These are phyloP conservation scores for Rhytidiadelphus loreus DNA, from an alignment of 225 moss, liverwort and hornwort genomes.

Conservation along the genomic window DNA sequence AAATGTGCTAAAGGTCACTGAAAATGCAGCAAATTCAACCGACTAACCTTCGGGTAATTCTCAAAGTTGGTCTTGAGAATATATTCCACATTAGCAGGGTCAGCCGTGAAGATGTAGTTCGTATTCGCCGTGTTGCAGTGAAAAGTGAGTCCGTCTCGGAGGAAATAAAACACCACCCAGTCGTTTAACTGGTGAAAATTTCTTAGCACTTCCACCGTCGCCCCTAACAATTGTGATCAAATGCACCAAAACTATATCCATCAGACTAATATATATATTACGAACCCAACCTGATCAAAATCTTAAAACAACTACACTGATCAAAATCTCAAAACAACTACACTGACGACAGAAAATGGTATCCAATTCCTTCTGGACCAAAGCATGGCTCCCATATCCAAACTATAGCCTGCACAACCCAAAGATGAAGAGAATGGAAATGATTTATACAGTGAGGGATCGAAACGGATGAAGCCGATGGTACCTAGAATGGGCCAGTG, in stretches of 20 bases:
- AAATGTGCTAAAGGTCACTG: neutral
- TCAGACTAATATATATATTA: neutral
- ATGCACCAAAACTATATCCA: neutral
- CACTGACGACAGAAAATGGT: neutral
- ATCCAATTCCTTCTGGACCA: neutral
- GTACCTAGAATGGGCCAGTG: constrained; percentile 26
- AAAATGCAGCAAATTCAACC: neutral
- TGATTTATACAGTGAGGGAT: neutral
- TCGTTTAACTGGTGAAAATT: constrained; percentile 43
- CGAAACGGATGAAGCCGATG: neutral
- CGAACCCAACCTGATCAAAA: neutral
- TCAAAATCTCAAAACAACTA: neutral
- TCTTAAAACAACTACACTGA: too few species aligned
- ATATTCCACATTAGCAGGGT: neutral
- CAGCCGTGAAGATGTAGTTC: neutral
- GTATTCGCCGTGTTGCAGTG: neutral
- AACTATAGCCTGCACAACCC: too few species aligned
- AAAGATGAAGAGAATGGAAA: neutral
- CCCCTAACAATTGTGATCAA: constrained; percentile 1
- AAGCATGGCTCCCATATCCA: neutral
- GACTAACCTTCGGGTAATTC: neutral
- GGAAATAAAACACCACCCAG: constrained; percentile 41
- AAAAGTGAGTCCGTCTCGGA: constrained; percentile 7
- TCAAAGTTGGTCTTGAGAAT: neutral
- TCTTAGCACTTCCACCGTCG: constrained; percentile 25